These are phyloP conservation scores for Simplicillium aogashimaense DNA, from an alignment of 2,329 filamentous ascomycete genomes.

Conservation along the genomic window DNA sequence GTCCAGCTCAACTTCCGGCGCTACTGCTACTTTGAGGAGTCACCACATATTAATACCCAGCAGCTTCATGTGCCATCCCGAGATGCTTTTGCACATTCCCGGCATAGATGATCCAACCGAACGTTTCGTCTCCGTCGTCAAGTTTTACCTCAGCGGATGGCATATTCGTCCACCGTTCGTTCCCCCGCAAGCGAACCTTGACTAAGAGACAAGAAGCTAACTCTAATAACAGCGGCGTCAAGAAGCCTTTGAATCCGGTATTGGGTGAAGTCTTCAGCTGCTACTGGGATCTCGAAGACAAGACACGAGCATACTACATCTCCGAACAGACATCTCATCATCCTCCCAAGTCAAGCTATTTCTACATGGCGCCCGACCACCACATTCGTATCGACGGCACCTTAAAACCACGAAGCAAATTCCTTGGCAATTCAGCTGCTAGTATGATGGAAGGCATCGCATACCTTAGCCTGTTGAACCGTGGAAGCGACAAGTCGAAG, in stretches of 20 bases:
- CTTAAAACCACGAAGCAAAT: slow-evolving; percentile 88
- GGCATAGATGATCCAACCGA: slow-evolving; percentile 79
- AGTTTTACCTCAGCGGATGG: slow-evolving; percentile 98
- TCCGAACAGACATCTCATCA: slow-evolving; percentile 97
- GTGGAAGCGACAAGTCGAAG: slow-evolving; percentile 51
- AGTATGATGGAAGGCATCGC: slow-evolving; percentile 98
- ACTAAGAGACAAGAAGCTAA: slow-evolving; percentile 2
- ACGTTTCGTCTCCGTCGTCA: slow-evolving; percentile 89
- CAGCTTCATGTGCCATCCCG: slow-evolving; percentile 99
- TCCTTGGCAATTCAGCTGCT: slow-evolving; percentile 92
- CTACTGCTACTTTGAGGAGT: not conserved
- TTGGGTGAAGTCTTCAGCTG: slow-evolving; percentile 90
- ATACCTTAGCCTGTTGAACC: slow-evolving; percentile 72
- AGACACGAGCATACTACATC: slow-evolving; percentile 87
- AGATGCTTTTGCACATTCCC: slow-evolving; percentile 83
- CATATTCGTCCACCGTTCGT: slow-evolving; percentile 93
- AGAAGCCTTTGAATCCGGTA: slow-evolving; percentile 95
- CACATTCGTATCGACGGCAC: slow-evolving; percentile 93
- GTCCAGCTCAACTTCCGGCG: slow-evolving; percentile 18
- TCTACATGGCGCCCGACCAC: slow-evolving; percentile 93
- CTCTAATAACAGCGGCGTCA: slow-evolving; percentile 64
- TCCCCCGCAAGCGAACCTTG: not conserved
- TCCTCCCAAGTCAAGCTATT: slow-evolving; percentile 97
- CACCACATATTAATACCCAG: slow-evolving; percentile 3
- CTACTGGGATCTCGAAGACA: slow-evolving; percentile 86